Evolutionary conservation across 495 filamentous ascomycete species (phyloP).

Genomic region (Aspergillus sparsus): DNA sequence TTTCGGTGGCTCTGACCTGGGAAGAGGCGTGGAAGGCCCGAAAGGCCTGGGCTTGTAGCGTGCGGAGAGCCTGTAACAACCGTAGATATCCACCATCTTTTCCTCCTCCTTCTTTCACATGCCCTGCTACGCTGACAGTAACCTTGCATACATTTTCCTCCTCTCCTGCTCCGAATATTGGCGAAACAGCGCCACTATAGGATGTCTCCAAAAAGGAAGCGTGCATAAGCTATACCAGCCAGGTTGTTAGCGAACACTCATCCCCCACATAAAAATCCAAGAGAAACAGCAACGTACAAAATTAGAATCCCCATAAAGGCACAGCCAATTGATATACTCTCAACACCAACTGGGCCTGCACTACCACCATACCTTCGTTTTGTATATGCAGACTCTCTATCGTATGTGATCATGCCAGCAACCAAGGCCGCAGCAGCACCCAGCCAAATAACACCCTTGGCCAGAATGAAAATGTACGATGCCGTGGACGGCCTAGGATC

Average conservation of each 20-base stretch:
- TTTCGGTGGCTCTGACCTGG: no score
- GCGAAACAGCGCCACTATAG: constrained; percentile 1
- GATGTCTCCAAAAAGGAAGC: constrained; percentile 4
- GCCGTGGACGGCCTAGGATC: background rate
- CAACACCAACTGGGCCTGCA: background rate
- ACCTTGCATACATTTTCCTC: background rate
- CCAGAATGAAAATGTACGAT: constrained; percentile 5
- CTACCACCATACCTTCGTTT: constrained; percentile 4
- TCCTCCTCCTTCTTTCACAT: background rate
- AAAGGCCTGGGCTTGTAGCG: no score
- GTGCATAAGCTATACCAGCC: background rate
- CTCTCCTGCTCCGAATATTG: constrained; percentile 2
- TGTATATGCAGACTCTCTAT: constrained; percentile 1
- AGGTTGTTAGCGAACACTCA: background rate
- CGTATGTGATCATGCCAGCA: background rate
- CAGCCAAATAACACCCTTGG: background rate
- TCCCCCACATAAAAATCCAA: background rate
- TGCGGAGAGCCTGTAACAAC: no score
- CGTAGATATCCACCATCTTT: no score
- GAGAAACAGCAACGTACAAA: background rate
- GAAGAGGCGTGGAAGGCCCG: no score
- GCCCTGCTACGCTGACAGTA: background rate
- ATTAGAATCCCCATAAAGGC: background rate
- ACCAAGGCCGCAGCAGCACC: background rate
- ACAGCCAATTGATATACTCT: constrained; percentile 3